Evolutionary conservation across 1,284 basidiomycete species (phyloP).

Genomic region (Austroboletus novae-zelandiae): DNA sequence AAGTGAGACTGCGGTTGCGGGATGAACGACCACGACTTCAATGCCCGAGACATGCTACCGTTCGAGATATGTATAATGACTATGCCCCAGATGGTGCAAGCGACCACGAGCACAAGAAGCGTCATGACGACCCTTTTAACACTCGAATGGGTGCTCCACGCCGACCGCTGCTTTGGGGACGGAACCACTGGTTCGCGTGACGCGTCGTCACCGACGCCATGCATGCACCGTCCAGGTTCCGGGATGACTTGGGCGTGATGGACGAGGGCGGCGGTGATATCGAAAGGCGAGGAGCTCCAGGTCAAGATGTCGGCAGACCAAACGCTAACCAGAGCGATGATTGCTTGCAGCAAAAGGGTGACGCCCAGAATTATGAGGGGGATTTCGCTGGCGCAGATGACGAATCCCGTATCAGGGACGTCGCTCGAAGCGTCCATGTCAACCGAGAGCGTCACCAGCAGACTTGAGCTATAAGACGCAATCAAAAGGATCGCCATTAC

Average conservation of each 20-base stretch:
- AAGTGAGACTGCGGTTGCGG: conserved; percentile 23
- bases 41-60: conserved; percentile 4
- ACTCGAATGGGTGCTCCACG: conserved; percentile 26
- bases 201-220: conserved; percentile 9
- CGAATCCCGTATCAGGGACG: conserved; percentile 1
- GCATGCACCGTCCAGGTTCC: conserved; percentile 22
- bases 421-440: conserved; percentile 17
- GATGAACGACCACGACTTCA: conserved; percentile 27
- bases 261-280: conserved; percentile 31
- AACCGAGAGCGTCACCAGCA: conserved; percentile 23
- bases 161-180: conserved; percentile 24
- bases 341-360: conserved; percentile 18
- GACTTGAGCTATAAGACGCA: conserved; percentile 26
- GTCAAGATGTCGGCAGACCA: conserved; percentile 24
- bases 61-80: conserved; percentile 16
- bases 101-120: conserved; percentile 21
- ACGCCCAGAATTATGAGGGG: conserved; percentile 31
- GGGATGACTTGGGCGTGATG: conserved; percentile 24
- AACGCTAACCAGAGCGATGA: conserved; percentile 23
- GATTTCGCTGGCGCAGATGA: conserved; percentile 23
- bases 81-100: conserved; percentile 25
- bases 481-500: conserved; percentile 30
- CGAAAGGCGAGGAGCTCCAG: conserved; percentile 34
- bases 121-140: conserved; percentile 17
- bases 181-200: conserved; percentile 13